Percentiles rank a stretch among this genome's conserved stretches.
These are phyloP conservation scores for Acacia melanoxylon DNA, from an alignment of 306 rosid species.

Conservation along the genomic window DNA sequence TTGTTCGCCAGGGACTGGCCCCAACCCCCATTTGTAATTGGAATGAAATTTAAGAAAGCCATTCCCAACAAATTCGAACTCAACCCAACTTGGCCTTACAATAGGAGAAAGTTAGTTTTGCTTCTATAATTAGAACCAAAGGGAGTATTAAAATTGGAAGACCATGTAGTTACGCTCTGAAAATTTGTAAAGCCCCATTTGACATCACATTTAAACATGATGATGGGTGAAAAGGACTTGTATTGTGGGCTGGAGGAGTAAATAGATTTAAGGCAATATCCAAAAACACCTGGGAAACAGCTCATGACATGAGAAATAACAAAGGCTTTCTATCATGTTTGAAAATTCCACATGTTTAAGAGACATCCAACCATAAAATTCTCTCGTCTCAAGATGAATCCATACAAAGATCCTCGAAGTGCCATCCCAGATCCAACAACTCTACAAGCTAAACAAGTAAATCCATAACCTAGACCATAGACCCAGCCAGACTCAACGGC, in stretches of 20 bases:
- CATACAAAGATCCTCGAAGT: conserved; percentile 57
- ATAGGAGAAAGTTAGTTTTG: too few relatives aligned
- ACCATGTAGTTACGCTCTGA: neutral
- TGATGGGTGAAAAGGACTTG: neutral
- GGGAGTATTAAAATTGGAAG: too few relatives aligned
- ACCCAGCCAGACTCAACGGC: conserved; percentile 37
- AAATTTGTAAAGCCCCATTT: neutral
- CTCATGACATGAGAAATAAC: conserved; percentile 17
- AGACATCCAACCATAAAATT: conserved; percentile 31
- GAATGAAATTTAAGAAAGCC: too few relatives aligned
- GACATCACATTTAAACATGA: neutral
- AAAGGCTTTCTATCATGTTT: conserved; percentile 30
- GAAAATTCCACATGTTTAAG: conserved; percentile 35
- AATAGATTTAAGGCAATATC: neutral
- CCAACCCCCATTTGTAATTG: too few relatives aligned
- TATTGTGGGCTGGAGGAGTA: neutral
- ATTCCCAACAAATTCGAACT: neutral
- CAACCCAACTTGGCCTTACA: neutral
- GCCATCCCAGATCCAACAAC: conserved; percentile 61
- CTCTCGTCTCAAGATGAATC: conserved; percentile 16
- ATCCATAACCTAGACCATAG: conserved; percentile 39
- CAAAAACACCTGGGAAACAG: conserved; percentile 12
- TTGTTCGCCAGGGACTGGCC: too few relatives aligned
- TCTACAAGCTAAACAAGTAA: conserved; percentile 58
- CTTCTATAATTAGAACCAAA: too few relatives aligned